Evolutionary conservation across 257 asterid genomes (phyloP), one percentile per base, ranked within the genome.

Genomic region (Phtheirospermum japonicum): DNA sequence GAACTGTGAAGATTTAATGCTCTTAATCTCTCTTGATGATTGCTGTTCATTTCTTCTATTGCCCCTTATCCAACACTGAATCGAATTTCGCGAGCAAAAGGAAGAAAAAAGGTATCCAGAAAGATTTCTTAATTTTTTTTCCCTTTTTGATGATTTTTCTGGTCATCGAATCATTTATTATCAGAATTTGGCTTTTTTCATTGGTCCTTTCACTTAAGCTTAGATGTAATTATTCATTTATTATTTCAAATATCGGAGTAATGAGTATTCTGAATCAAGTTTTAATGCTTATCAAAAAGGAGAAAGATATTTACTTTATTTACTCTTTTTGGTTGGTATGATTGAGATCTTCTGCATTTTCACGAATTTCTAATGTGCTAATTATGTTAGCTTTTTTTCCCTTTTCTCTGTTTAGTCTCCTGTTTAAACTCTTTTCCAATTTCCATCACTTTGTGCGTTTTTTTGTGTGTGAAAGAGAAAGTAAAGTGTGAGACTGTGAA

Each of bases 311-410:
- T 30, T 32, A 48, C 54, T 55, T 16, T 36, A 6, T 61, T 54
- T 59, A 65, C 52, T 20, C 33, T 68, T 64, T 74, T 48, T 20
- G 53, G 59, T 53, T 52, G 20, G 39, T 42, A 53, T 18, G 66
- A 72, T 68, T 57, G 66, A 53, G 62, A 61, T 62, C 66, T 49
- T 61, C 16, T 18, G 42, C 63, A 54, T 17, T 71, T 50, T 54
- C 59, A 64, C 33, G 28, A 73, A 40, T 66, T 63, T 57, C 20
- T 43, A 23, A 23, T 10, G 2, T 19, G 18, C 32, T 56, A 48
- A 26, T 67, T 14, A 14, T 48, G 54, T 48, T 48, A 18, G 51
- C 53, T 43, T 66, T 59, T 36, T 9, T 9, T 36, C 2, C 11
- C 10, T 36, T 9, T 36, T 9, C 42, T 36, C 10, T 36, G 11